Base-by-base conservation (phyloP, 192 early-diverging fungal genomes). In the Coemansia reversa region DNA sequence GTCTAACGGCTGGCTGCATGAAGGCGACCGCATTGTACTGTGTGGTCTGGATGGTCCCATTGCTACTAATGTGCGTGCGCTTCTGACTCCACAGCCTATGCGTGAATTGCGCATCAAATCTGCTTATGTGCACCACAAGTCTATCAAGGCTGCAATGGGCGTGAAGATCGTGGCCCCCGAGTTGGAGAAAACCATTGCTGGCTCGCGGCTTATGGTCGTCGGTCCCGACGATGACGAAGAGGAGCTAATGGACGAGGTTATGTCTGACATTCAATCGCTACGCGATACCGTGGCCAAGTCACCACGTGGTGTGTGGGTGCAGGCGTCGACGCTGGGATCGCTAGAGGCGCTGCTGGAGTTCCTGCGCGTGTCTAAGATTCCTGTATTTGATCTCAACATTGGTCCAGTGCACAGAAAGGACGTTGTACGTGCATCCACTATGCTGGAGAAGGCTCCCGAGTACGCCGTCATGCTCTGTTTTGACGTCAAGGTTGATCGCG, bases 1-100 rank as follows among this genome's bases (percentile, higher is more conserved):
- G 47, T 93, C 93, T 7, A 99, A 99, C 83, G 93, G 93, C 73
- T 88, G 93, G 42, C 77, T 99, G 65, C 85, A 90, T 63, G 95
- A 99, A 84, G 95, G 96, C 35, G 97, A 99, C 73, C 87, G 90
- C 42, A 98, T 99, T 62, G 91, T 94, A 6, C 70, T 99, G 22
- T 98, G 97, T 70, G 97, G 95, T 72, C 72, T 79, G 54, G 89
- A 96, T 58, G 97, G 97, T 0, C 90, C 95, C 7, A 99, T 99
- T 66, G 88, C 88, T 7, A 99, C 97, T 18, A 90, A 87, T 60
- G 85, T 99, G 30, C 86, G 97, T 59, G 95, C 97, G 9, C 76
- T 99, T 62, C 76, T 98, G 60, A 99, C 97, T n/a, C 97, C 97
- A n/a, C 96, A 99, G 79, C 97, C 97, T 7, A 86, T 99, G 87